Percentiles rank a stretch among this genome's conserved stretches.
These are phyloP conservation scores for Eragrostis curvula DNA, from an alignment of 176 grass and related monocot genomes.

Conservation along the genomic window DNA sequence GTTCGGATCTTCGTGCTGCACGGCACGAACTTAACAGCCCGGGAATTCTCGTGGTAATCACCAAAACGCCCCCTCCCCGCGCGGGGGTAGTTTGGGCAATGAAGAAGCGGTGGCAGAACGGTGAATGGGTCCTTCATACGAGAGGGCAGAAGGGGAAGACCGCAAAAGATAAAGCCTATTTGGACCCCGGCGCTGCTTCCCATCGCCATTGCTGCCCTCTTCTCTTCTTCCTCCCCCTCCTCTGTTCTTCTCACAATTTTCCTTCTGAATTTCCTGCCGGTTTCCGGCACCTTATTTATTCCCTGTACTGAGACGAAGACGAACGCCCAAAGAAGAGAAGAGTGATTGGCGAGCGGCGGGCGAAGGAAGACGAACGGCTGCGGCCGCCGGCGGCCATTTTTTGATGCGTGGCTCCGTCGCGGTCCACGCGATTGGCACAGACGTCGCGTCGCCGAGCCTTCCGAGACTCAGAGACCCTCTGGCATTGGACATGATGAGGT, in stretches of 20 bases:
- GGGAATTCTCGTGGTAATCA: not conserved
- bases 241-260: slow-evolving; percentile 38
- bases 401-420: slow-evolving; percentile 57
- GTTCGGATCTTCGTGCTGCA: slow-evolving; percentile 36
- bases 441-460: slow-evolving; percentile 35
- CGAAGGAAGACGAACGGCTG: slow-evolving; percentile 24
- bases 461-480: slow-evolving; percentile 40
- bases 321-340: not conserved
- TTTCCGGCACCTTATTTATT: slow-evolving; percentile 15
- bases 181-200: slow-evolving; percentile 57
- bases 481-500: slow-evolving; percentile 95
- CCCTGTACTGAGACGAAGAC: slow-evolving; percentile 3
- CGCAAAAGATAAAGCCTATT: slow-evolving; percentile 68
- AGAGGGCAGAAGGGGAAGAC: slow-evolving; percentile 34
- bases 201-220: slow-evolving; percentile 66
- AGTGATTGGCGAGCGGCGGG: slow-evolving; percentile 28
- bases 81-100: slow-evolving; percentile 50
- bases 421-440: slow-evolving; percentile 51
- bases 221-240: slow-evolving; percentile 21
- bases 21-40: not conserved
- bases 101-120: slow-evolving; percentile 20
- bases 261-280: slow-evolving; percentile 19
- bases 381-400: slow-evolving; percentile 51
- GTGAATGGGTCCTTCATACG: slow-evolving; percentile 18
- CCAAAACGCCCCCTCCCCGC: slow-evolving; percentile 6